Conservation (phyloP, 2,329 filamentous ascomycete genomes). For the Cercospora sp. region DNA sequence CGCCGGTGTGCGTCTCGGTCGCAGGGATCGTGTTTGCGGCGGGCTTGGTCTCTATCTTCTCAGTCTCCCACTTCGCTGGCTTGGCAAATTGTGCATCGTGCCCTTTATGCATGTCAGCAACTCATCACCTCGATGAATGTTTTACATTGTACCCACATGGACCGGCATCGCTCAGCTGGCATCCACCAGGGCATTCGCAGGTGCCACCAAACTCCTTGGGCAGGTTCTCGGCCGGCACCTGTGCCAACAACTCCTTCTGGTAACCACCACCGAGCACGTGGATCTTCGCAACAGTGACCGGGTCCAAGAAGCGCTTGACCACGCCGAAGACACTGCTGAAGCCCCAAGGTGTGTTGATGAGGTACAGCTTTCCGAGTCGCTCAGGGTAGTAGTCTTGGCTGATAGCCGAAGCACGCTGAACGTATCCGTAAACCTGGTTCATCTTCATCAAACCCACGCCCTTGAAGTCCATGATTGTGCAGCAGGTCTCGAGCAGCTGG, state of each 20-base stretch:
- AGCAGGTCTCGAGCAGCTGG: conserved; percentile 92
- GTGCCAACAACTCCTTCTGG: conserved; percentile 77
- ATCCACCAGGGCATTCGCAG: conserved; percentile 81
- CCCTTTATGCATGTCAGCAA: conserved; percentile 43
- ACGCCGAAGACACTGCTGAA: conserved; percentile 83
- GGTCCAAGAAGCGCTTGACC: conserved; percentile 92
- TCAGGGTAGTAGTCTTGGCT: conserved; percentile 99
- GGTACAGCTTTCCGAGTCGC: conserved; percentile 89
- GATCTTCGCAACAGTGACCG: conserved; percentile 95
- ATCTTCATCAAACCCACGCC: conserved; percentile 83
- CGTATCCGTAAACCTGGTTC: conserved; percentile 81
- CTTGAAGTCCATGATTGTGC: conserved; percentile 97
- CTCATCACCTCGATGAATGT: not conserved
- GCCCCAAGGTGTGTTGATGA: conserved; percentile 98
- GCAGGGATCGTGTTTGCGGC: conserved; percentile 36
- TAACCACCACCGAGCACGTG: conserved; percentile 81
- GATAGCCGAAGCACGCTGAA: conserved; percentile 79
- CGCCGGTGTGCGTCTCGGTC: conserved; percentile 35
- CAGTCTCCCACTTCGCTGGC: conserved; percentile 52
- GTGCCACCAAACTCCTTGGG: conserved; percentile 81
- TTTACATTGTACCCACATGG: conserved; percentile 61
- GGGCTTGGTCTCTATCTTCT: conserved; percentile 37
- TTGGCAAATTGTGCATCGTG: conserved; percentile 66
- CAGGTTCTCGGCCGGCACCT: conserved; percentile 87
- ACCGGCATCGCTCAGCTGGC: conserved; percentile 81